Conservation (phyloP, 257 asterid genomes). For the Forsythia suspensa region DNA sequence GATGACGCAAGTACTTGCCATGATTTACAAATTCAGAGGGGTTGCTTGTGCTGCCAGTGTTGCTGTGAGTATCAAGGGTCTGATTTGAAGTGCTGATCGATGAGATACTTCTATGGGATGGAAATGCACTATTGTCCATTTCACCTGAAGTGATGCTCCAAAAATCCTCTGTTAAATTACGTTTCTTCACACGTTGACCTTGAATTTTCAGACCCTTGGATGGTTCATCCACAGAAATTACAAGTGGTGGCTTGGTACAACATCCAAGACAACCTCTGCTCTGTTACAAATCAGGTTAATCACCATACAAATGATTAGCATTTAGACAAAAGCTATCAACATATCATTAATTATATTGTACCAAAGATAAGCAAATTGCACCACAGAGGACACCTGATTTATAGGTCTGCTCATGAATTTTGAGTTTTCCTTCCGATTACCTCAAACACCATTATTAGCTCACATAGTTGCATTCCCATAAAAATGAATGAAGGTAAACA, state of each 20-base stretch:
- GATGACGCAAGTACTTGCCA: constrained; percentile 47
- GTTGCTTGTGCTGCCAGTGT: constrained; percentile 60
- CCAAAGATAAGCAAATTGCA: background rate
- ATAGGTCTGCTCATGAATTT: background rate
- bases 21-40: constrained; percentile 74
- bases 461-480: background rate
- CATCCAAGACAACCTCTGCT: constrained; percentile 99
- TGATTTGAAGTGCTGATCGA: constrained; percentile 82
- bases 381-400: background rate
- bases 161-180: constrained; percentile 56
- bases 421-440: background rate
- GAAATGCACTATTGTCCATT: constrained; percentile 83
- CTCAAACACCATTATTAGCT: background rate
- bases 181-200: constrained; percentile 64
- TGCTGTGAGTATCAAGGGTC: constrained; percentile 56
- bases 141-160: constrained; percentile 88
- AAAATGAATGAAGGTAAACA: background rate
- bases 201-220: constrained; percentile 66
- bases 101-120: constrained; percentile 79
- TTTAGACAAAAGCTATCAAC: constrained; percentile 25
- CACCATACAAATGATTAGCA: constrained; percentile 68
- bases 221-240: constrained; percentile 78
- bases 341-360: background rate
- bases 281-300: constrained; percentile 85
- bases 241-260: constrained; percentile 69